phyloP scores from a whole-genome alignment of 2,329 filamentous ascomycete genomes.

The Acrocalymma vagum region DNA sequence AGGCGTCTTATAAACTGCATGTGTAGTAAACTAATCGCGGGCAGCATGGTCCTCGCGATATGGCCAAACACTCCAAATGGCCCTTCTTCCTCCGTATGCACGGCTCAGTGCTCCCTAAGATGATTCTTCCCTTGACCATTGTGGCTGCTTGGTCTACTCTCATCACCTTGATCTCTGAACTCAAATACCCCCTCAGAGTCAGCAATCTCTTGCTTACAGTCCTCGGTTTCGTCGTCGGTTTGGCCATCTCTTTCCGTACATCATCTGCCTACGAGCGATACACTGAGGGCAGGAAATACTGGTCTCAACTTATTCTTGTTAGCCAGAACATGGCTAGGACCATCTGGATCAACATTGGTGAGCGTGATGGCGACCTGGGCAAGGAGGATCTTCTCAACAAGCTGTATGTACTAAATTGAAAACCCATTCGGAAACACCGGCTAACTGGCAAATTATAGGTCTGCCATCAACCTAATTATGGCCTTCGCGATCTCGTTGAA shows the following conservation, averaged over 20 bases:
- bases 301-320: conserved; percentile 63
- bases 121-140: conserved; percentile 73
- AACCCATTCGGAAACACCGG: too few relatives aligned
- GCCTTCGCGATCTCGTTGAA: conserved; percentile 82
- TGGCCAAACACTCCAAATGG: conserved; percentile 78
- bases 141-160: conserved; percentile 71
- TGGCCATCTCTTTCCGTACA: conserved; percentile 79
- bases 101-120: conserved; percentile 76
- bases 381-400: conserved; percentile 77
- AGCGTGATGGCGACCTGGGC: conserved; percentile 64
- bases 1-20: too few relatives aligned
- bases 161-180: conserved; percentile 62
- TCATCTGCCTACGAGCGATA: conserved; percentile 79
- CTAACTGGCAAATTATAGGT: conserved; percentile 45
- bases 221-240: conserved; percentile 81
- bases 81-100: conserved; percentile 79
- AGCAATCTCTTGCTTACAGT: conserved; percentile 76
- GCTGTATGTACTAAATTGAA: conserved; percentile 51
- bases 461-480: conserved; percentile 78
- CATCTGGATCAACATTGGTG: conserved; percentile 81
- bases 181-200: conserved; percentile 62
- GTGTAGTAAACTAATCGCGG: conserved; percentile 17
- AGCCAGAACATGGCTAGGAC: conserved; percentile 70
- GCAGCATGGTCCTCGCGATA: conserved; percentile 69
- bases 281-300: conserved; percentile 70